Evolutionary conservation across 352 stramenopile species (phyloP), one percentile per base, ranked within the genome.

Genomic region (Thraustotheca clavata): DNA sequence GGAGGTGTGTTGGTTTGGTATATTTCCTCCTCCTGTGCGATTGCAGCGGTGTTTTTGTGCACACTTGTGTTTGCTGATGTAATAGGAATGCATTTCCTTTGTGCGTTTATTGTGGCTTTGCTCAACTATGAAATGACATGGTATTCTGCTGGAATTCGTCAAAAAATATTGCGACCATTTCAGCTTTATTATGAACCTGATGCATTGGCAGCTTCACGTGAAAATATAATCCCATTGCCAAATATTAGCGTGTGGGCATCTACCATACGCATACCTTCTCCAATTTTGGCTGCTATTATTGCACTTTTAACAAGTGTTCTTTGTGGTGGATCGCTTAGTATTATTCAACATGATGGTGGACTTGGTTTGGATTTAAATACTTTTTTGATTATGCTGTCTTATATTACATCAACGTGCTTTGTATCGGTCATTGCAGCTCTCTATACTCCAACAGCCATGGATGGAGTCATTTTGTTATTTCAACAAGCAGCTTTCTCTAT

Each of bases 91-190:
- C 38, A 38, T 46, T 65, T 65, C 38, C 57, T 65, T 33, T 20
- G 11, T 29, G 46, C 57, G n/a, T 40, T 41, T 32, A 40, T 65
- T 16, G 26, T 54, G 16, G 29, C 57, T 8, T 29, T 65, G 22
- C 24, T 65, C 35, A 65, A 65, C 57, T 65, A 65, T 34, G 57
- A 65, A 43, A 65, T 65, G 57, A 14, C 57, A 7, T 65, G 57
- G 57, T 65, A 65, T 20, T 24, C 18, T 6, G 26, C 43, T 26
- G 57, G 35, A n/a, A 54, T 65, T 12, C 46, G 46, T 46, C 57
- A 65, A 24, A 65, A 27, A 46, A 32, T 65, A 9, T 33, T 65
- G 12, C 57, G 57, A 16, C 57, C 57, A 9, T 65, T 65, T 32
- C 57, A 65, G 38, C 38, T 65, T 7, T 65, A 65, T 46, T 65